Conservation (phyloP, 2,329 filamentous ascomycete genomes). For the Colletotrichum agaves region DNA sequence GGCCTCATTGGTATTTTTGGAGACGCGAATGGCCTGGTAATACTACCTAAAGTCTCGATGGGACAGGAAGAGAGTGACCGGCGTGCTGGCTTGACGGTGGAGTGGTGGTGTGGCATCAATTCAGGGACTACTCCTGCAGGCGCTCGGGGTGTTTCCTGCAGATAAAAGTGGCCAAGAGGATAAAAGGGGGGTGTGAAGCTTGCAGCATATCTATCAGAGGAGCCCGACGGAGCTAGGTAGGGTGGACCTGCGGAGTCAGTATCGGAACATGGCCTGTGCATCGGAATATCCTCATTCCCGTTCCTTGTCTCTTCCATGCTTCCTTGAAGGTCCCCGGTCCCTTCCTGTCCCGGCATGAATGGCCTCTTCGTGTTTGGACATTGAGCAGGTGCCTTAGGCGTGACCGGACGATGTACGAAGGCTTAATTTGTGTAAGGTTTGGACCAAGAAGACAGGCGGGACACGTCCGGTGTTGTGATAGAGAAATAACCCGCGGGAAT, state of each 20-base stretch:
- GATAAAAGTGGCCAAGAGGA: conserved; percentile 13
- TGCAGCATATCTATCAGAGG: conserved; percentile 17
- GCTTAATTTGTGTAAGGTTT: not conserved
- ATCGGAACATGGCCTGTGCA: conserved; percentile 15
- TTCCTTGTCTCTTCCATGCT: conserved; percentile 3
- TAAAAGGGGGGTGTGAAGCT: conserved; percentile 16
- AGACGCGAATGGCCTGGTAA: conserved; percentile 11
- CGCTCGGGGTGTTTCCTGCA: conserved; percentile 23
- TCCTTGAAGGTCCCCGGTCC: not conserved
- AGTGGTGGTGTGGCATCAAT: conserved; percentile 1
- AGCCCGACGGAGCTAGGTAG: conserved; percentile 15
- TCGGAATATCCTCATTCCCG: conserved; percentile 14
- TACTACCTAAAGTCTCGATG: conserved; percentile 18
- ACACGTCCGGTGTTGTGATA: not conserved
- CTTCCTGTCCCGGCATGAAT: not conserved
- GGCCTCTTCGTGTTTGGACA: not conserved
- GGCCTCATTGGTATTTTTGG: conserved; percentile 7
- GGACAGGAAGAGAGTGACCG: not conserved
- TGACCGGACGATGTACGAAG: not conserved
- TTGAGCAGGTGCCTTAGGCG: not conserved
- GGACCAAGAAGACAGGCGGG: not conserved
- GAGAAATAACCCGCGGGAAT: not conserved
- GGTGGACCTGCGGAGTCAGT: conserved; percentile 14
- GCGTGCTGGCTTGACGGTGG: not conserved
- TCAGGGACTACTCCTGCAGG: conserved; percentile 33